phyloP scores from a whole-genome alignment of 2,329 filamentous ascomycete species.

The Cadophora sp. region DNA sequence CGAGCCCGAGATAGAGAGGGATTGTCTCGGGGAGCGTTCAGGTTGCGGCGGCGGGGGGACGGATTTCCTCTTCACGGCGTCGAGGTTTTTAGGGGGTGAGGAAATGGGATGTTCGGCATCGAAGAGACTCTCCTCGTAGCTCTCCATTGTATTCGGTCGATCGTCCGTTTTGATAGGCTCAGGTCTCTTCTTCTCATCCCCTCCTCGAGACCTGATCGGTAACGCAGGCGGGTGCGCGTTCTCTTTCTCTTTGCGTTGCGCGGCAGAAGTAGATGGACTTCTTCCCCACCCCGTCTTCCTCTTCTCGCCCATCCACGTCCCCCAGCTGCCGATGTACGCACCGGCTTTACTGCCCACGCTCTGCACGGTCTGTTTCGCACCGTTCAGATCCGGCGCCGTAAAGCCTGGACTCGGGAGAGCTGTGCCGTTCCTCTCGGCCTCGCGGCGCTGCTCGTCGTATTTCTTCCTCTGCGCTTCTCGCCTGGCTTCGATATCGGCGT shows the following conservation, averaged over 20 bases:
- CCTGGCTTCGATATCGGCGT: conserved; percentile 86
- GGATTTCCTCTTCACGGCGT: background rate
- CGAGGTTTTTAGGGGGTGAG: background rate
- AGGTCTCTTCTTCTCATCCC: conserved; percentile 26
- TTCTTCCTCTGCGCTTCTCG: conserved; percentile 74
- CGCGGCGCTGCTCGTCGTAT: conserved; percentile 59
- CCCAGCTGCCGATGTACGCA: conserved; percentile 73
- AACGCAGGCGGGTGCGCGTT: conserved; percentile 19
- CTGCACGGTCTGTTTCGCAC: conserved; percentile 54
- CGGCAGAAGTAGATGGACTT: conserved; percentile 19
- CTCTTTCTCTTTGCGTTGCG: conserved; percentile 35
- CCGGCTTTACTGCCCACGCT: conserved; percentile 63
- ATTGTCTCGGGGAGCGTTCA: conserved; percentile 3
- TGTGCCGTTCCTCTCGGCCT: conserved; percentile 37
- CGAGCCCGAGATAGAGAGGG: background rate
- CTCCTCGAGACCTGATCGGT: background rate
- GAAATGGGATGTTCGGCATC: conserved; percentile 39
- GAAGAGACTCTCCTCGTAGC: conserved; percentile 44
- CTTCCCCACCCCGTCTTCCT: conserved; percentile 56
- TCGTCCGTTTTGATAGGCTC: conserved; percentile 32
- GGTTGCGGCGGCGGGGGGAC: background rate
- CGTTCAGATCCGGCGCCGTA: conserved; percentile 48
- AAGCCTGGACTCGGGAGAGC: conserved; percentile 31
- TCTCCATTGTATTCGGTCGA: conserved; percentile 40
- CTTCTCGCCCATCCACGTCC: conserved; percentile 77